Evolutionary conservation across 805 yeast species (phyloP), one percentile per base, ranked within the genome.

Genomic region (Metschnikowia lachancei): DNA sequence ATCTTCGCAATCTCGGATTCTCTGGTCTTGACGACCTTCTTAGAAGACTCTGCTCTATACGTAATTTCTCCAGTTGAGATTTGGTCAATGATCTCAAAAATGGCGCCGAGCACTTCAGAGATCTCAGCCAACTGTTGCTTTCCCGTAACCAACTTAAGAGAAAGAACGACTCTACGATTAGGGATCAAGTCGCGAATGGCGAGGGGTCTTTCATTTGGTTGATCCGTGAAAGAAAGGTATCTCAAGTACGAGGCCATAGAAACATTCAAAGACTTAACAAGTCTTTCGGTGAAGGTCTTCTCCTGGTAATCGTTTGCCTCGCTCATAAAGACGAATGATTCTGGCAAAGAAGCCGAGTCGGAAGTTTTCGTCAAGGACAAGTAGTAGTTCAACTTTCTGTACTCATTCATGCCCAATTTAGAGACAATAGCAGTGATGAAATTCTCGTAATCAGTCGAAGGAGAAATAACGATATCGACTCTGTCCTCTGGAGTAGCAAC

Each of bases 301-400:
- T 81, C 88, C 54, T 84, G 89, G 70, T 87, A 75, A 64, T 92
- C 98, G 51, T 82, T 76, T 47, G 81, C 81, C 74, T 94, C 99
- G 57, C 86, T 75, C 98, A 94, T 91, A 69, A 80, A 88, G 22
- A 88, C 96, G 61, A 77, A 87, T 53, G 85, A 81, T 37, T 69
- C 57, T 30, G 97, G 96, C 57, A 92, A 72, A 54, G 78, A 75
- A 22, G 76, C 63, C 20, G 85, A 81, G 62, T 89, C 95, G 35
- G 84, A 58, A 35, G 96, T 87, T 56, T 81, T 87, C 54, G 98
- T 87, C 60, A 91, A 76, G 1, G 96, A 85, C 60, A 92, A 73
- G 67, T 72, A 92, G 70, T 89, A 94, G 69, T 86, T 83, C 47
- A 79, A 80, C 40, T 76, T 82, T 68, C 98, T 86, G 51, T 76